Evolutionary conservation across 1,139 yeast genomes (phyloP).

Genomic region (Scheffersomyces cryptocercus): DNA sequence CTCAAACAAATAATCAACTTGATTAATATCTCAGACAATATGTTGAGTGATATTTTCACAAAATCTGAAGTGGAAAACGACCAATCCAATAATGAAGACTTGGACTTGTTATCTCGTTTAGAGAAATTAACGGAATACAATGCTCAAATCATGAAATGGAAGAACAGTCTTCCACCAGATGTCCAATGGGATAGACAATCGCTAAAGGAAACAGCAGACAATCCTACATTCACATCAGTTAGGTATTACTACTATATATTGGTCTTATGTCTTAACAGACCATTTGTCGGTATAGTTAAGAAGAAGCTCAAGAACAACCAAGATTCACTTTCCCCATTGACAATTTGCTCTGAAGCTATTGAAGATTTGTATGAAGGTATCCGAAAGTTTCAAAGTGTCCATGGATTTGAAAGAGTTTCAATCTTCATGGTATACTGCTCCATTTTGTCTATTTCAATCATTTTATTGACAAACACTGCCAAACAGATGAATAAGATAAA

Average conservation of each 20-base stretch:
- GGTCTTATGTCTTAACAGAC: conserved; percentile 57
- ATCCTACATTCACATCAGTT: conserved; percentile 52
- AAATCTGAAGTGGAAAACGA: conserved; percentile 21
- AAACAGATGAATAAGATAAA: conserved; percentile 27
- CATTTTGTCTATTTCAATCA: conserved; percentile 47
- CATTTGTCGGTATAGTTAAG: conserved; percentile 44
- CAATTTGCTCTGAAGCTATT: conserved; percentile 41
- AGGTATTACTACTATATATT: conserved; percentile 61
- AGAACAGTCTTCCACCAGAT: conserved; percentile 46
- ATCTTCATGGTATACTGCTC: conserved; percentile 51
- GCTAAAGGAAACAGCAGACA: conserved; percentile 46
- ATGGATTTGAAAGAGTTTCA: conserved; percentile 46
- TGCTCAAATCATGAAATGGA: conserved; percentile 52
- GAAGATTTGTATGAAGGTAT: conserved; percentile 45
- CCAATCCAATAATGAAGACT: conserved; percentile 22
- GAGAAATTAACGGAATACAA: conserved; percentile 44
- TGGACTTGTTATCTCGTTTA: conserved; percentile 38
- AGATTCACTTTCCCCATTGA: conserved; percentile 11
- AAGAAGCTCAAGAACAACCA: conserved; percentile 7
- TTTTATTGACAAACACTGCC: conserved; percentile 38
- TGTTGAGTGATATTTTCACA: conserved; percentile 56
- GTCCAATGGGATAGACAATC: conserved; percentile 49
- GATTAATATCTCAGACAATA: conserved; percentile 53
- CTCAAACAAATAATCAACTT: conserved; percentile 49
- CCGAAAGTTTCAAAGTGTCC: conserved; percentile 34